Base-by-base conservation (phyloP, 1,139 yeast species). In the Arxiozyma bovina region DNA sequence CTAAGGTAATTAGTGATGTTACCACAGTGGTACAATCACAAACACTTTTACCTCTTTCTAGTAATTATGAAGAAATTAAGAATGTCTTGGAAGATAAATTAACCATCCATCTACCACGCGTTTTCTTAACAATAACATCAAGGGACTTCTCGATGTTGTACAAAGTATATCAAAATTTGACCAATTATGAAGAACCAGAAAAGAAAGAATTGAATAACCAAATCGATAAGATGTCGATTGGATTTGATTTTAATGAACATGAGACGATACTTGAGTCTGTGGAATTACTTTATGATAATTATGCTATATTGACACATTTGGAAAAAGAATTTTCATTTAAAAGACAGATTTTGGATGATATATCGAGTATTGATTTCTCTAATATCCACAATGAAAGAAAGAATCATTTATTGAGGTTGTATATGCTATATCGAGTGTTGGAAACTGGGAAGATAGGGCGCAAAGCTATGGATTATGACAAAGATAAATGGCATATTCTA, bases 41-140 rank as follows among this genome's bases (percentile, higher is more conserved):
- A 58, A 78, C 64, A 48, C 65, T 68, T 1, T 61, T 64, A 15
- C 66, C 65, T 38, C 61, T 66, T 48, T 61, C 71, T 1, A 57
- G 64, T 34, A 61, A 63, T 42, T 66, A 65, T 41, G 60, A 61
- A 21, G n/a, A 50, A 17, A 54, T 70, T 3, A 70, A 73, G n/a
- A 60, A 66, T 42, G 68, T 69, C 45, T 65, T 74, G 22, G 69
- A 76, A 41, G 76, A 79, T 61, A 70, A 73, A 40, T 62, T 81
- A n/a, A 66, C 75, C 2, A 80, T 87, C 6, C 87, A 85, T 60
- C 73, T 89, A 54, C 87, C 96, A 5, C 79, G 82, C 59, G 77
- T 88, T 52, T 84, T 83, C 12, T 74, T 90, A 1, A 77, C 79
- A 42, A 83, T 93, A 52, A 89, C 87, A 56, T 85, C 96, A 0